Percentiles rank a stretch among this genome's conserved stretches.
phyloP scores from a whole-genome alignment of 2,329 filamentous ascomycete species.

The Ceratocystiopsis minuta region DNA sequence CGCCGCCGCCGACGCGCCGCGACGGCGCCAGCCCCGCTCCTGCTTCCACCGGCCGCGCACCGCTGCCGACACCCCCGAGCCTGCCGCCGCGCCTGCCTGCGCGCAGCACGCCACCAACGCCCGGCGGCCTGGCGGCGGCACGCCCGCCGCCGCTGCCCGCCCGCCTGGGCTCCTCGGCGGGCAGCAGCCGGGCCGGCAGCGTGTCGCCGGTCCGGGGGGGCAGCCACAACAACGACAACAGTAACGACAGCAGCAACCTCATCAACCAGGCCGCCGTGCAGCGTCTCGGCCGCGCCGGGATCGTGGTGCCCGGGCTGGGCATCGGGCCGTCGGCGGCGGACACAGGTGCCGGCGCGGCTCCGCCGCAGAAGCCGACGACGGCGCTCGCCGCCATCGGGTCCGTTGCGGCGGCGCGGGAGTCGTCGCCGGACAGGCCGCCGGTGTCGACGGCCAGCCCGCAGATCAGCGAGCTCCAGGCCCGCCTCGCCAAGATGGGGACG shows the following conservation, averaged over 20 bases:
- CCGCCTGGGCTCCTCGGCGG: neutral
- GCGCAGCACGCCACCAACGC: neutral
- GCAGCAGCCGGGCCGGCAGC: neutral
- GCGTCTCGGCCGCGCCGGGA: constrained; percentile 53
- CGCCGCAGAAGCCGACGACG: neutral
- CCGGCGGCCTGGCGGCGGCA: neutral
- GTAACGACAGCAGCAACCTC: too few species aligned
- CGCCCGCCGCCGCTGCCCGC: neutral
- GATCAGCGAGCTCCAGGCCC: constrained; percentile 48
- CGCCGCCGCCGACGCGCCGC: constrained; percentile 47
- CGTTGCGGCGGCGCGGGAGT: neutral
- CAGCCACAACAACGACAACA: too few species aligned
- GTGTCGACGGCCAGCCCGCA: constrained; percentile 19
- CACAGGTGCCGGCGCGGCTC: constrained; percentile 6
- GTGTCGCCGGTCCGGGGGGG: constrained; percentile 9
- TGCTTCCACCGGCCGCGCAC: too few species aligned
- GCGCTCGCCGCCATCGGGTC: constrained; percentile 4
- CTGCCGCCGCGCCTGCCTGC: constrained; percentile 24
- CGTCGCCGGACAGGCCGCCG: constrained; percentile 4
- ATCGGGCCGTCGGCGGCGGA: constrained; percentile 27
- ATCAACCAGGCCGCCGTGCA: constrained; percentile 40
- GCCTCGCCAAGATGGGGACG: constrained; percentile 39
- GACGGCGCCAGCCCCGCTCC: constrained; percentile 13
- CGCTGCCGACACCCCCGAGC: constrained; percentile 2
- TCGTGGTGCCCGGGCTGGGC: constrained; percentile 61